phyloP scores from a whole-genome alignment of 2,329 filamentous ascomycete genomes.

The Talaromyces sp. region DNA sequence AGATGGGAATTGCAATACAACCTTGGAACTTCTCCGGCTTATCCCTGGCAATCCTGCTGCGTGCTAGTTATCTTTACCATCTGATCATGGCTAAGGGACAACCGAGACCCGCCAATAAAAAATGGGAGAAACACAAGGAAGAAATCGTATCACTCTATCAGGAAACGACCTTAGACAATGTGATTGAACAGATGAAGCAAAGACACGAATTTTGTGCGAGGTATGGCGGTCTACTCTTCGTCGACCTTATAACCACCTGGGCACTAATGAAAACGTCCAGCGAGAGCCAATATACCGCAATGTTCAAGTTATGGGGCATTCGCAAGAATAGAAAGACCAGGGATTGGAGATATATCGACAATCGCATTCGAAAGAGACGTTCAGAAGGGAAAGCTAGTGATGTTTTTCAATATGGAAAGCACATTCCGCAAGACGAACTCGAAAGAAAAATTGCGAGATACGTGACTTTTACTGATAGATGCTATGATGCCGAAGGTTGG shows the following conservation, averaged over 20 bases:
- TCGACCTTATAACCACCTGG: not conserved
- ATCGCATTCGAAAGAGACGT: not conserved
- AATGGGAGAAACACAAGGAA: not conserved
- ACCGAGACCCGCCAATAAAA: not conserved
- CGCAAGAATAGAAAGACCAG: not conserved
- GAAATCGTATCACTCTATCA: not conserved
- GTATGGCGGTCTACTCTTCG: not conserved
- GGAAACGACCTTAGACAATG: not conserved
- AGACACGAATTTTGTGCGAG: not conserved
- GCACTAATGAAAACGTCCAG: not conserved
- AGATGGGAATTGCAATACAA: not conserved
- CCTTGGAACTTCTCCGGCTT: not conserved
- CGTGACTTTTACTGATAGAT: not conserved
- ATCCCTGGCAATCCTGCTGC: not conserved
- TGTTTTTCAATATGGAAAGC: not conserved
- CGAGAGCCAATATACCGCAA: not conserved
- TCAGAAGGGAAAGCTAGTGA: not conserved
- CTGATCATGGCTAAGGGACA: not conserved
- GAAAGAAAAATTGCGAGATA: not conserved
- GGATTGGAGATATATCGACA: not conserved
- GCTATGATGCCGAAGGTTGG: not conserved
- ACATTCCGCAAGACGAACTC: not conserved
- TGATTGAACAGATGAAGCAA: not conserved
- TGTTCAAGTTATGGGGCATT: not conserved
- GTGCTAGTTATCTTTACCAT: not conserved